Evolutionary conservation across 2,329 filamentous ascomycete species (phyloP), one percentile per base, ranked within the genome.

Genomic region (Beauveria sp.): DNA sequence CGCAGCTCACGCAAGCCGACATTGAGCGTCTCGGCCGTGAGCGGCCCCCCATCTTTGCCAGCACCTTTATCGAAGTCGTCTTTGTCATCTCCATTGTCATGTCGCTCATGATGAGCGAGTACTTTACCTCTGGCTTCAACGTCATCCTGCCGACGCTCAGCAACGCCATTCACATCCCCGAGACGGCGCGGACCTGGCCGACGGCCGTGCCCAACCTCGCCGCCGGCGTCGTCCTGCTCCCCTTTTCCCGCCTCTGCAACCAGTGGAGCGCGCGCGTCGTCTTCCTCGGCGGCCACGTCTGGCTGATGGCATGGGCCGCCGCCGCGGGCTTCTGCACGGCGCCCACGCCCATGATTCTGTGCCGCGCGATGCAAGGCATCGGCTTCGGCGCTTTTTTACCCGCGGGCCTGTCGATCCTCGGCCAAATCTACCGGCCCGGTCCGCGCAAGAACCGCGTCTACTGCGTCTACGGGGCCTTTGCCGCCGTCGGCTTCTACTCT

Each of bases 361-460:
- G 84, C 69, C 84, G 88, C 62, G 87, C 87, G 2, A 73, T 90
- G 46, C 87, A 89, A 71, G 88, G 88, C 0, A 72, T 91, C 14
- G 88, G 87, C 0, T 81, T 87, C 4, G 86, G 87, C 3, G 86
- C 87, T 0, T 88, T 87, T 64, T 73, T 92, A 12, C 88, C 89
- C 0, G 84, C 87, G 0, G 84, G 87, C 1, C 81, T 92, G 62
- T 88, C 88, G 82, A 77, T 91, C 7, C 75, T 91, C 7, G 87
- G 86, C 2, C 86, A 82, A 64, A 83, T 79, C 3, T 91, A 91
- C 69, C 81, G 87, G 0, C 88, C 88, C 0, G 88, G 88, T 0
- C 87, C 87, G 1, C 77, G 88, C 8, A 91, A 91, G 74, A 91
- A 90, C 67, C 72, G 90, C 16, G 81, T 90, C 16, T 83, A 83